Base-by-base conservation (phyloP, 495 filamentous ascomycete species). In the Penicillium diatomitis region DNA sequence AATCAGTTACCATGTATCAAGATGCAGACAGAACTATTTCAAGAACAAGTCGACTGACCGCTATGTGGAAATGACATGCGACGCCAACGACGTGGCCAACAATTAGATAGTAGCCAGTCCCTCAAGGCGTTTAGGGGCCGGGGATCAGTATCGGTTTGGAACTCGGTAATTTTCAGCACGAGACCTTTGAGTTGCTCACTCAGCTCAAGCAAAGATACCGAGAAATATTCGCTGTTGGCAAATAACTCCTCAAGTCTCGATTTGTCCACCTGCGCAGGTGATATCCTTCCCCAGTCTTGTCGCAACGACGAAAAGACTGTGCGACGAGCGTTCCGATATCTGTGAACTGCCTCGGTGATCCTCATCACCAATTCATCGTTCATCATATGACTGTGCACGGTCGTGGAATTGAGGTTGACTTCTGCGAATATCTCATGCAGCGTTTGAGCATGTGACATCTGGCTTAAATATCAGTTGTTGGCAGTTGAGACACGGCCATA, bases 171-270 rank as follows among this genome's bases (percentile, higher is more conserved):
- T 12, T 90, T 83, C 38, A 85, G 74, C 8, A 98, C 63, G 53
- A 91, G 87, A 7, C 73, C 78, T 47, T 86, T 77, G 72, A 95
- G 84, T 60, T 95, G 88, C 58, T 95, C 86, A 0, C 89, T 89
- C 63, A 97, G 88, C 52, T 88, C 84, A 47, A 90, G 77, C 27
- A 98, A 70, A 11, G 86, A 90, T 57, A 90, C 95, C 57, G 84
- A 87, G 63, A 96, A 98, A 61, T 97, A 88, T 4, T 90, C 90
- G 57, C 92, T 97, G 41, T 87, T 91, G 4, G 92, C 91, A 31
- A 89, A 87, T 6, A 97, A 88, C 64, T 98, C 92, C 62, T 98
- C 92, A 47, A 95, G 85, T 58, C 96, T 91, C 5, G 92, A 91
- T 50, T 91, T 85, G n/a, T 87, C 71, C 38, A 83, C 82, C 33